These are phyloP conservation scores for Chrysopogon serrulatus DNA, from an alignment of 176 grass and related monocot genomes.

Conservation along the genomic window DNA sequence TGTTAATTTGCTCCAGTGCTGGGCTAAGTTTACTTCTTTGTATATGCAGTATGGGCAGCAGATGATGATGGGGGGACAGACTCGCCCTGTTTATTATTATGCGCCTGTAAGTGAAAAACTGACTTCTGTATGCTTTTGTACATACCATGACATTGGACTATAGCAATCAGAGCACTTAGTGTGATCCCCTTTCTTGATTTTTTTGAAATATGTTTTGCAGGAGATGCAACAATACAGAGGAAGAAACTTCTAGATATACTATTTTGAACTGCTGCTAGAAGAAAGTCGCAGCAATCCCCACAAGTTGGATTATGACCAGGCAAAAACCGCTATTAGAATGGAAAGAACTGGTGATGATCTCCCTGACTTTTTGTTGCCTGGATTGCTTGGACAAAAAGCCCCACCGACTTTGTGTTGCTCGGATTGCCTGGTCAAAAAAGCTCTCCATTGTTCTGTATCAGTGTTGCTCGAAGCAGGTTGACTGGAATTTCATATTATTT, in stretches of 20 bases:
- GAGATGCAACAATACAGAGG: conserved; percentile 59
- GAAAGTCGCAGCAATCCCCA: background rate
- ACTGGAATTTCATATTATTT: conserved; percentile 34
- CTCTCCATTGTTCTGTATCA: background rate
- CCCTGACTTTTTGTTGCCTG: background rate
- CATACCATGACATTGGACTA: background rate
- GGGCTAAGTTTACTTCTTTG: background rate
- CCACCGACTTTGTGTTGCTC: conserved; percentile 1
- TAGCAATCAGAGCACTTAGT: background rate
- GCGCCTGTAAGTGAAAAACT: conserved; percentile 46
- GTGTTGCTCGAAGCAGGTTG: conserved; percentile 19
- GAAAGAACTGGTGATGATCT: conserved; percentile 18
- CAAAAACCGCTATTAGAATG: background rate
- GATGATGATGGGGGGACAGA: conserved; percentile 60
- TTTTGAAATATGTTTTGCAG: conserved; percentile 9
- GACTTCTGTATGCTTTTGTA: background rate
- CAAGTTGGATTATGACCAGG: conserved; percentile 19
- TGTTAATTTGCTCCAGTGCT: background rate
- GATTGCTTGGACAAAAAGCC: background rate
- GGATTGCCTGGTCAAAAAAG: conserved; percentile 18
- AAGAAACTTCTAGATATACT: conserved; percentile 51
- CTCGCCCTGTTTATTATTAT: conserved; percentile 64
- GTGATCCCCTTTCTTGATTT: background rate
- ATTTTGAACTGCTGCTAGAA: conserved; percentile 21
- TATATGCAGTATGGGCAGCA: conserved; percentile 69